Evolutionary conservation across 2,329 filamentous ascomycete genomes (phyloP).

Genomic region (Colletotrichum spaethianum): DNA sequence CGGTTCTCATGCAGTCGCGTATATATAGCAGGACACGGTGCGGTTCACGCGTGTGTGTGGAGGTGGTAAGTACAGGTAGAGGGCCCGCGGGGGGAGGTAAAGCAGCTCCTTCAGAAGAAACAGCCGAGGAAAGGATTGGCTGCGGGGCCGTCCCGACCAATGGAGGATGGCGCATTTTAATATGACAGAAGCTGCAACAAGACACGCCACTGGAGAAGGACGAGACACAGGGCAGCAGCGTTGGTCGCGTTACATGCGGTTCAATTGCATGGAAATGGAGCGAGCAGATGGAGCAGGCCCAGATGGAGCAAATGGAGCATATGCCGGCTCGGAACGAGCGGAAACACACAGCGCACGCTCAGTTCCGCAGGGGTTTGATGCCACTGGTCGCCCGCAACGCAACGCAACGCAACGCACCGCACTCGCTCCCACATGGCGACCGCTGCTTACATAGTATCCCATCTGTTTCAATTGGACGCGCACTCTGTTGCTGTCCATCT

Average conservation of each 20-base stretch:
- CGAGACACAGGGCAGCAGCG: not conserved
- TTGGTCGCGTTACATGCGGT: conserved; percentile 1
- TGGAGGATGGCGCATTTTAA: not conserved
- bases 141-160: not conserved
- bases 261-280: not conserved
- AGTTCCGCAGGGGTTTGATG: conserved; percentile 6
- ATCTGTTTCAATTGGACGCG: conserved; percentile 27
- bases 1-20: conserved; percentile 11
- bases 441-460: conserved; percentile 35
- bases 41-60: not conserved
- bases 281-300: too few relatives aligned
- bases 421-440: not conserved
- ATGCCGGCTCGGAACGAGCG: conserved; percentile 30
- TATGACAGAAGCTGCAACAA: not conserved
- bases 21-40: conserved; percentile 17
- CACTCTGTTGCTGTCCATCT: not conserved
- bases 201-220: not conserved
- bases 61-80: too few relatives aligned
- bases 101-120: not conserved
- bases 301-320: not conserved
- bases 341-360: not conserved
- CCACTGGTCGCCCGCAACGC: conserved; percentile 5
- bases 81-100: not conserved
- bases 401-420: not conserved
- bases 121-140: not conserved